phyloP scores from a whole-genome alignment of 345 rosid genomes.

The Turritis glabra region DNA sequence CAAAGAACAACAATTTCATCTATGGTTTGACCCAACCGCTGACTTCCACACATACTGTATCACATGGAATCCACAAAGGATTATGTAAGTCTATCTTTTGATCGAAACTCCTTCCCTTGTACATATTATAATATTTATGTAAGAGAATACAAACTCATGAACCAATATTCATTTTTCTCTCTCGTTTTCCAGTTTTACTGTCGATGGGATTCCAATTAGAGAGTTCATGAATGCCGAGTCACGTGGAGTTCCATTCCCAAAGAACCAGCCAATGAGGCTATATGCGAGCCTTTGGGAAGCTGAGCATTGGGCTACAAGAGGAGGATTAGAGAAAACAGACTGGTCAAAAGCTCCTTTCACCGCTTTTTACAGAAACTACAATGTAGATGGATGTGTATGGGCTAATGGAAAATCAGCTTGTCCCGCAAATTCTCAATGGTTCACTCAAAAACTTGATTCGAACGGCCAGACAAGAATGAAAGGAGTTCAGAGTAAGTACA shows the following conservation, averaged over 20 bases:
- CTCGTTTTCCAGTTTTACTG: constrained; percentile 48
- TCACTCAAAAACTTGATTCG: constrained; percentile 23
- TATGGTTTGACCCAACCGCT: constrained; percentile 39
- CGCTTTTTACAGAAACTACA: constrained; percentile 60
- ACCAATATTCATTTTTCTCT: background rate
- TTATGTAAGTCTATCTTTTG: constrained; percentile 33
- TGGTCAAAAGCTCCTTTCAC: constrained; percentile 71
- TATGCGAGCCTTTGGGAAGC: constrained; percentile 62
- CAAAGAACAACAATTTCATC: constrained; percentile 43
- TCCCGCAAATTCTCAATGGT: constrained; percentile 28
- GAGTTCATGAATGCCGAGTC: constrained; percentile 56
- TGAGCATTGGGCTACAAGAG: constrained; percentile 69
- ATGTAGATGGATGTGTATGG: constrained; percentile 43
- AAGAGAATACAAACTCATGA: background rate
- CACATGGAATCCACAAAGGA: constrained; percentile 40
- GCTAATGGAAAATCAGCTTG: constrained; percentile 41
- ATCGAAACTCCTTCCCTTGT: background rate
- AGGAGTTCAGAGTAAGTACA: constrained; percentile 38
- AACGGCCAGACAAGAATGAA: background rate
- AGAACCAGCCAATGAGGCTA: constrained; percentile 54
- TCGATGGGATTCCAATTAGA: constrained; percentile 56
- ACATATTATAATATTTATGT: background rate
- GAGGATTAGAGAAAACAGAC: constrained; percentile 65
- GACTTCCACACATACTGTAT: constrained; percentile 38
- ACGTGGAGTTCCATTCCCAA: constrained; percentile 52